These are phyloP conservation scores for Fonsecaea erecta DNA, from an alignment of 2,329 filamentous ascomycete species.

Conservation along the genomic window DNA sequence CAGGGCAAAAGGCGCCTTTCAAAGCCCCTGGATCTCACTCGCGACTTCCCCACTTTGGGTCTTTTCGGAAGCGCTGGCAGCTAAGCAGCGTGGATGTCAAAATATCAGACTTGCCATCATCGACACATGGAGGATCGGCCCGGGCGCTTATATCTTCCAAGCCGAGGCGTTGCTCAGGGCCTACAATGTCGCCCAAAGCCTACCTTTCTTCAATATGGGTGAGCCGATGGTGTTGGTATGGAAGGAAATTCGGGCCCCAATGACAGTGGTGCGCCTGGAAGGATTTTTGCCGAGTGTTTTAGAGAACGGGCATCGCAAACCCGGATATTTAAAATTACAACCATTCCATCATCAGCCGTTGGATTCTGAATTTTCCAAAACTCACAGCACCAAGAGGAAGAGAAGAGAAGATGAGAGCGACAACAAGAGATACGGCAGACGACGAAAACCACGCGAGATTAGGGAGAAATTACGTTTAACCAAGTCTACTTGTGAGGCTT, in stretches of 20 bases:
- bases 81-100: background rate
- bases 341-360: background rate
- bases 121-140: background rate
- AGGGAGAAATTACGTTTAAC: background rate
- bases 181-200: background rate
- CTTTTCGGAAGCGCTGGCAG: background rate
- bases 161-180: background rate
- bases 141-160: background rate
- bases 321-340: background rate
- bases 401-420: background rate
- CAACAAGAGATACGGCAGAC: background rate
- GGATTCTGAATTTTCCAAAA: background rate
- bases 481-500: background rate
- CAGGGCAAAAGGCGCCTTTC: background rate
- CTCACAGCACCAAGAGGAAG: background rate
- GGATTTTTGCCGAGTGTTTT: background rate
- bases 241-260: background rate
- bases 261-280: background rate
- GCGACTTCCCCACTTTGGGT: constrained; percentile 6
- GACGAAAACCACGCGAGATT: background rate
- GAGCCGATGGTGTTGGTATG: constrained; percentile 2
- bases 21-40: constrained; percentile 18
- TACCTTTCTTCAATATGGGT: background rate
- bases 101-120: background rate
- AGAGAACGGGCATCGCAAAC: background rate